Conservation (phyloP, 345 rosid genomes). For the Iberis pinnata region DNA sequence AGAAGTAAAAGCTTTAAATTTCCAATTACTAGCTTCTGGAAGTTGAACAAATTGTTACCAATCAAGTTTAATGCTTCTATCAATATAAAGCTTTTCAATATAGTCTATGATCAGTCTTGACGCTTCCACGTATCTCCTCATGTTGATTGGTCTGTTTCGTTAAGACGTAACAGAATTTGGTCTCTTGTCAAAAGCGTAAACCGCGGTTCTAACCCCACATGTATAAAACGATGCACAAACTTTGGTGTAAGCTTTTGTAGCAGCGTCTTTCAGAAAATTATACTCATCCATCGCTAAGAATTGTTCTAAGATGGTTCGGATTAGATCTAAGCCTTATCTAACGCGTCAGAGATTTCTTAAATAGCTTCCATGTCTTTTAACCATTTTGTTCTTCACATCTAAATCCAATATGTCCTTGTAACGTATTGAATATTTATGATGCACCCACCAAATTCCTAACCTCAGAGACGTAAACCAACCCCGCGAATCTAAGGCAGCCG, state of each 20-base stretch:
- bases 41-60: conserved; percentile 38
- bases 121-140: conserved; percentile 62
- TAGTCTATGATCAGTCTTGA: conserved; percentile 50
- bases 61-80: conserved; percentile 61
- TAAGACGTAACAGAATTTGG: conserved; percentile 57
- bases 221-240: conserved; percentile 79
- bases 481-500: conserved; percentile 66
- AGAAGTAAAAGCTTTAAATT: not conserved
- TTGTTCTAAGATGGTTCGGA: conserved; percentile 64
- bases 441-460: conserved; percentile 60
- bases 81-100: conserved; percentile 57
- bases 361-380: conserved; percentile 59
- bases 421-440: conserved; percentile 39
- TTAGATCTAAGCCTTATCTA: conserved; percentile 75
- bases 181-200: conserved; percentile 72
- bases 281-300: conserved; percentile 43
- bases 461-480: conserved; percentile 67
- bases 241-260: conserved; percentile 66
- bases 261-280: conserved; percentile 60
- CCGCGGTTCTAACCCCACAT: conserved; percentile 80
- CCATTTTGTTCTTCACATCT: conserved; percentile 48
- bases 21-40: not conserved
- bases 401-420: conserved; percentile 46
- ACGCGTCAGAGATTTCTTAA: conserved; percentile 67
- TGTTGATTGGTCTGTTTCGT: conserved; percentile 67